phyloP scores from a whole-genome alignment of 2,329 filamentous ascomycete genomes.

The Orbilia brochopaga region DNA sequence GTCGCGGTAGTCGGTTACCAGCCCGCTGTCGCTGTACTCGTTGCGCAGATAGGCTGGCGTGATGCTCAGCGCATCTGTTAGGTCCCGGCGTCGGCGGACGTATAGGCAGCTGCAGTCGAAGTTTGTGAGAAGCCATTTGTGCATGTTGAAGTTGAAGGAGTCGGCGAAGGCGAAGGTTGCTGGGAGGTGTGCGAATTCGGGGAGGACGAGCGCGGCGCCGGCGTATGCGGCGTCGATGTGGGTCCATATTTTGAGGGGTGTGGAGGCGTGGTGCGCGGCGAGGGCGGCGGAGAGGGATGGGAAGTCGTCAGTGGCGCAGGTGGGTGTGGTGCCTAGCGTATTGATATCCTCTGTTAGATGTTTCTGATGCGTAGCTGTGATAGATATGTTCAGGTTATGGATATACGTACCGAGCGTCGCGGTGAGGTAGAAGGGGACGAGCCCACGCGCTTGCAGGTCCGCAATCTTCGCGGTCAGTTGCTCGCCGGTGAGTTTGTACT shows the following conservation, averaged over 20 bases:
- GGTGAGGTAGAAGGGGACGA: constrained; percentile 86
- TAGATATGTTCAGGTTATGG: background rate
- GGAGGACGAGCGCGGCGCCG: constrained; percentile 79
- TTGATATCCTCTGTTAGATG: background rate
- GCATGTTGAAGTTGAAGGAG: constrained; percentile 93
- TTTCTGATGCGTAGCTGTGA: background rate
- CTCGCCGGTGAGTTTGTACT: constrained; percentile 75
- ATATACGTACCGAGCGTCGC: constrained; percentile 68
- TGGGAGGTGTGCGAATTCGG: constrained; percentile 72
- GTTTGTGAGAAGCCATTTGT: constrained; percentile 96
- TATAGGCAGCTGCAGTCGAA: constrained; percentile 85
- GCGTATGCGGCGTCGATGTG: constrained; percentile 95
- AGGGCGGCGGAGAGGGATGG: constrained; percentile 68
- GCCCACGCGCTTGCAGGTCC: constrained; percentile 69
- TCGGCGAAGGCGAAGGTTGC: constrained; percentile 71
- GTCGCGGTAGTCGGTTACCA: constrained; percentile 93
- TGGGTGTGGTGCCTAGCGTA: constrained; percentile 75
- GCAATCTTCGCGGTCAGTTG: constrained; percentile 64
- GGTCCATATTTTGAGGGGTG: constrained; percentile 73
- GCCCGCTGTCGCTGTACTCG: constrained; percentile 75
- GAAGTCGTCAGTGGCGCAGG: constrained; percentile 86
- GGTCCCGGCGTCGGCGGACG: constrained; percentile 74
- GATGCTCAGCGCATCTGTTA: constrained; percentile 80
- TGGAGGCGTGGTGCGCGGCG: constrained; percentile 55
- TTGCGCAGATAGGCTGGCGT: constrained; percentile 84